phyloP scores from a whole-genome alignment of 495 filamentous ascomycete genomes.

The Penicillium dipodomyicola region DNA sequence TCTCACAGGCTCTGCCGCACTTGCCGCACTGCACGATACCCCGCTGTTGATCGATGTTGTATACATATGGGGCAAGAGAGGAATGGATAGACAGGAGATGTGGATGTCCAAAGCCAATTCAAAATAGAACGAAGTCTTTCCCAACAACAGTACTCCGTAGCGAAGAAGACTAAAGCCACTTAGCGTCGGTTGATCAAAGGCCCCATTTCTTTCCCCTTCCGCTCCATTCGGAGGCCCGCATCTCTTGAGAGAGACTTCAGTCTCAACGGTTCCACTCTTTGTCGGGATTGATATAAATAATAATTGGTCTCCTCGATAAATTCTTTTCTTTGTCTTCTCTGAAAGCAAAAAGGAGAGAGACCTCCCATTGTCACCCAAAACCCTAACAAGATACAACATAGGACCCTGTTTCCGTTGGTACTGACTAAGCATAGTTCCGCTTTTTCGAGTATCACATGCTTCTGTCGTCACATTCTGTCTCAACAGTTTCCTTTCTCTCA shows the following conservation, averaged over 20 bases:
- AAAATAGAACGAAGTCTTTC: background rate
- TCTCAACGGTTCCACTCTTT: slow-evolving; percentile 22
- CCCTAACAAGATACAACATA: background rate
- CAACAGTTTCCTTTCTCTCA: slow-evolving; percentile 21
- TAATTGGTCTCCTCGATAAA: background rate
- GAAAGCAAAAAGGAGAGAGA: background rate
- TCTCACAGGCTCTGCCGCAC: slow-evolving; percentile 16
- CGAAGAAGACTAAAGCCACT: background rate
- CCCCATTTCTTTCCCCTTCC: slow-evolving; percentile 31
- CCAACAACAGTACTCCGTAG: slow-evolving; percentile 10
- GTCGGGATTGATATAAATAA: slow-evolving; percentile 17
- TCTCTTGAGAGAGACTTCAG: slow-evolving; percentile 11
- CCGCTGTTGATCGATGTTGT: slow-evolving; percentile 1
- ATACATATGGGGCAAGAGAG: slow-evolving; percentile 1
- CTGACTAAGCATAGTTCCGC: slow-evolving; percentile 19
- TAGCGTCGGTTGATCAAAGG: slow-evolving; percentile 15
- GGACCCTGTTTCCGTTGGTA: slow-evolving; percentile 12
- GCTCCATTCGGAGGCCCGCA: slow-evolving; percentile 32
- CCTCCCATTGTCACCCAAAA: background rate
- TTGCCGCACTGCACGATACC: slow-evolving; percentile 19
- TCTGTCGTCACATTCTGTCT: slow-evolving; percentile 23
- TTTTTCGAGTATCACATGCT: slow-evolving; percentile 37
- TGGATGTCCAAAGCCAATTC: background rate
- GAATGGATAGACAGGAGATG: background rate
- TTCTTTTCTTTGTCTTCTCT: background rate